A percentile compares a stretch with the other conserved stretches of the same genome.
Conservation (phyloP, 768 basidiomycete genomes). For the Podaxis carcinomalis region DNA sequence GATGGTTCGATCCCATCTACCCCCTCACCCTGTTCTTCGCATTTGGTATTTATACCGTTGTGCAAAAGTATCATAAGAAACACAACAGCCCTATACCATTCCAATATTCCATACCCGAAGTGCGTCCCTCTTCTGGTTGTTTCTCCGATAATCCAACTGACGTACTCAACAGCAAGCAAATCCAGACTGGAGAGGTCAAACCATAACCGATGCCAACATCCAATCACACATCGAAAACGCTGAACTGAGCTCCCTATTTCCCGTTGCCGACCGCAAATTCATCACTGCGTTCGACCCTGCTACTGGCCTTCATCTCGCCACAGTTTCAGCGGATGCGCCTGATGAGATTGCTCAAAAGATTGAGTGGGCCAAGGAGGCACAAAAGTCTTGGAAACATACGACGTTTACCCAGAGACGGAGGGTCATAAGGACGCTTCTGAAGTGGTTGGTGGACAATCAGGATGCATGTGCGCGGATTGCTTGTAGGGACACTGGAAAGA, state of each 20-base stretch:
- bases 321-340: slow-evolving; percentile 69
- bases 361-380: slow-evolving; percentile 55
- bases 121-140: slow-evolving; percentile 27
- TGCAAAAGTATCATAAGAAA: slow-evolving; percentile 68
- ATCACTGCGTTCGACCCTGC: slow-evolving; percentile 94
- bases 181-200: slow-evolving; percentile 50
- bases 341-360: slow-evolving; percentile 77
- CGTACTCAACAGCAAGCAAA: slow-evolving; percentile 43
- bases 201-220: slow-evolving; percentile 56
- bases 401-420: slow-evolving; percentile 76
- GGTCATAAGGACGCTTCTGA: slow-evolving; percentile 81
- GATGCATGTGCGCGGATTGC: slow-evolving; percentile 82
- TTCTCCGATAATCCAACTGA: neutral
- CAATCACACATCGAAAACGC: slow-evolving; percentile 58
- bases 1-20: slow-evolving; percentile 58
- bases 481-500: slow-evolving; percentile 94
- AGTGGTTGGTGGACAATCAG: slow-evolving; percentile 92
- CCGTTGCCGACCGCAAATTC: slow-evolving; percentile 50
- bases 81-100: slow-evolving; percentile 75
- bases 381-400: slow-evolving; percentile 67
- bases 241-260: slow-evolving; percentile 47
- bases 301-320: slow-evolving; percentile 77
- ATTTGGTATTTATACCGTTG: slow-evolving; percentile 76
- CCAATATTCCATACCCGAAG: slow-evolving; percentile 49
- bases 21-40: slow-evolving; percentile 67